phyloP scores from a whole-genome alignment of 495 filamentous ascomycete species.

The Neurospora sp. region DNA sequence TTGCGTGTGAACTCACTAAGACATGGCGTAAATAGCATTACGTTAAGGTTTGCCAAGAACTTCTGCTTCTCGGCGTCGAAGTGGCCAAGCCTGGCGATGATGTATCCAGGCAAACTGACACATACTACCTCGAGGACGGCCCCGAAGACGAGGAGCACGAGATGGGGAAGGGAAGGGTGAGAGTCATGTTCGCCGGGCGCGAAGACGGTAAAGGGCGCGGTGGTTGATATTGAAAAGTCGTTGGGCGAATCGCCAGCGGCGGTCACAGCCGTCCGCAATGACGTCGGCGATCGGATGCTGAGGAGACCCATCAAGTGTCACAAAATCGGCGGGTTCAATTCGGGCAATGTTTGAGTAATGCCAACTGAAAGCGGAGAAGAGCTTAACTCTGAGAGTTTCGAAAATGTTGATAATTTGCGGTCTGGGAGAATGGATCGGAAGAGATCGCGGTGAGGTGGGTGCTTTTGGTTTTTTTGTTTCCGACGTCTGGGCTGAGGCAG shows the following conservation, averaged over 20 bases:
- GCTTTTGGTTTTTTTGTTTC: neutral
- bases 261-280: slow-evolving; percentile 46
- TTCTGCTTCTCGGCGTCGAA: slow-evolving; percentile 94
- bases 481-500: neutral
- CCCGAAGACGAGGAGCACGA: slow-evolving; percentile 85
- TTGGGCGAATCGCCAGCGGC: slow-evolving; percentile 13
- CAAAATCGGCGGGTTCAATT: neutral
- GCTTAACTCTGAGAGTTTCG: neutral
- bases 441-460: neutral
- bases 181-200: slow-evolving; percentile 29
- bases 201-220: slow-evolving; percentile 21
- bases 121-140: slow-evolving; percentile 94
- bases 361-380: neutral
- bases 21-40: slow-evolving; percentile 89
- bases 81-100: slow-evolving; percentile 78
- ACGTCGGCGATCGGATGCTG: slow-evolving; percentile 48
- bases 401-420: neutral
- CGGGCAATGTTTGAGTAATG: neutral
- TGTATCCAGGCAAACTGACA: slow-evolving; percentile 90
- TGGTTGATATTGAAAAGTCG: slow-evolving; percentile 7
- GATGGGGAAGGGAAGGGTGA: slow-evolving; percentile 56
- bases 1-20: slow-evolving; percentile 55
- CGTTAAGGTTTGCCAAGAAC: slow-evolving; percentile 90
- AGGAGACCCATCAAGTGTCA: slow-evolving; percentile 27
- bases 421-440: neutral